phyloP scores from a whole-genome alignment of 228 moss, liverwort and hornwort species.

The Sphagnum fallax region DNA sequence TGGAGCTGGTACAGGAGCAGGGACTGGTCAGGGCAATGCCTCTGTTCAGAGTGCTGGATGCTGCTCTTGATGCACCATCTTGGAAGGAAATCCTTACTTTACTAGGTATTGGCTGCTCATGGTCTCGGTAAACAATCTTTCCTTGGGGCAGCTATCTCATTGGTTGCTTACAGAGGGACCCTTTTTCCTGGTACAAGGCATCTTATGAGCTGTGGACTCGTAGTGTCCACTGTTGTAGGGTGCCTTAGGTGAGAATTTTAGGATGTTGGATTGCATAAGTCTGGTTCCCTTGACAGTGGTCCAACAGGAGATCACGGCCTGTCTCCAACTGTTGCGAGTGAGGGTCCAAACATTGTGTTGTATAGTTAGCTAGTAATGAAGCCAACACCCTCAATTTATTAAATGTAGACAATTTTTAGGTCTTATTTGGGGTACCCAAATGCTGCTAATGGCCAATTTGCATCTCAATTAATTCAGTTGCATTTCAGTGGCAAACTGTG shows the following conservation, averaged over 20 bases:
- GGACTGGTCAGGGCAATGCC: slow-evolving; percentile 65
- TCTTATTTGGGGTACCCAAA: no score
- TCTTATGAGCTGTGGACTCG: not conserved
- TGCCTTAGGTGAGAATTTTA: not conserved
- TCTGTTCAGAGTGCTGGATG: slow-evolving; percentile 61
- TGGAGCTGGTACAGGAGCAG: slow-evolving; percentile 57
- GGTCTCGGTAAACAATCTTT: not conserved
- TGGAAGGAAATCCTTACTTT: not conserved
- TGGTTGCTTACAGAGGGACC: not conserved
- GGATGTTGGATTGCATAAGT: no score
- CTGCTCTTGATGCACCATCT: slow-evolving; percentile 32
- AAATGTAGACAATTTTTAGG: no score
- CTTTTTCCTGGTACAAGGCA: not conserved
- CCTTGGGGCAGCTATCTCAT: not conserved
- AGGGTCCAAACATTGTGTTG: not conserved
- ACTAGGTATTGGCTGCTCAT: not conserved
- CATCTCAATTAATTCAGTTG: no score
- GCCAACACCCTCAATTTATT: not conserved
- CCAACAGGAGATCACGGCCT: not conserved
- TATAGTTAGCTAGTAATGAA: slow-evolving; percentile 1
- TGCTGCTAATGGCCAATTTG: no score
- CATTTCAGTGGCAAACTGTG: no score
- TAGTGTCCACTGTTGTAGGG: not conserved
- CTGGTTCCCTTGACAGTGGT: not conserved
- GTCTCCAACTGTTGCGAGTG: not conserved